Evolutionary conservation across 164 flowering plant species (phyloP).

Genomic region (Dillenia suffruticosa): DNA sequence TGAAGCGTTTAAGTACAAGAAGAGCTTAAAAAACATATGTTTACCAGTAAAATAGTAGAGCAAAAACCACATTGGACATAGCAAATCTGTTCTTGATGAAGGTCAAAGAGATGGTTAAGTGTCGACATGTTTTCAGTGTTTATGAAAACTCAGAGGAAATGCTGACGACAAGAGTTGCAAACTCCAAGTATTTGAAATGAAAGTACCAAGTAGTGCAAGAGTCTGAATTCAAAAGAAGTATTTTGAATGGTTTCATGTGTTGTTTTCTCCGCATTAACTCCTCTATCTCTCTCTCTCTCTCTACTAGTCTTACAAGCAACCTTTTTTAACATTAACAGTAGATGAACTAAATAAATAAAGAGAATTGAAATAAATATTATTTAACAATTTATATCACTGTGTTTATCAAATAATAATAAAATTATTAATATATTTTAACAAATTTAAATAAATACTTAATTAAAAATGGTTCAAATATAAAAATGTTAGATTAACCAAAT

Average conservation of each 20-base stretch:
- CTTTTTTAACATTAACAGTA: too few relatives aligned
- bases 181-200: too few relatives aligned
- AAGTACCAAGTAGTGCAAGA: too few relatives aligned
- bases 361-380: too few relatives aligned
- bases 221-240: not conserved
- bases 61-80: slow-evolving; percentile 88
- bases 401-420: too few relatives aligned
- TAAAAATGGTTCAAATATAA: too few relatives aligned
- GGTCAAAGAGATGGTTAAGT: slow-evolving; percentile 50
- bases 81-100: slow-evolving; percentile 65
- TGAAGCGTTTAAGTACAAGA: not conserved
- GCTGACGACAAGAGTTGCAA: not conserved
- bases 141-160: not conserved
- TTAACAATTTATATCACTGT: too few relatives aligned
- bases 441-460: too few relatives aligned
- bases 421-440: too few relatives aligned
- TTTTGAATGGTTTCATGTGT: slow-evolving; percentile 33
- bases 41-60: slow-evolving; percentile 72
- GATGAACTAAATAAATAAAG: too few relatives aligned
- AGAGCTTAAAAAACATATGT: not conserved
- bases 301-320: not conserved
- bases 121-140: slow-evolving; percentile 40
- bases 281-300: slow-evolving; percentile 8
- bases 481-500: too few relatives aligned
- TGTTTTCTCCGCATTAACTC: slow-evolving; percentile 39